Conservation (phyloP, 441 rosid species). For the Corymbia calophylla region DNA sequence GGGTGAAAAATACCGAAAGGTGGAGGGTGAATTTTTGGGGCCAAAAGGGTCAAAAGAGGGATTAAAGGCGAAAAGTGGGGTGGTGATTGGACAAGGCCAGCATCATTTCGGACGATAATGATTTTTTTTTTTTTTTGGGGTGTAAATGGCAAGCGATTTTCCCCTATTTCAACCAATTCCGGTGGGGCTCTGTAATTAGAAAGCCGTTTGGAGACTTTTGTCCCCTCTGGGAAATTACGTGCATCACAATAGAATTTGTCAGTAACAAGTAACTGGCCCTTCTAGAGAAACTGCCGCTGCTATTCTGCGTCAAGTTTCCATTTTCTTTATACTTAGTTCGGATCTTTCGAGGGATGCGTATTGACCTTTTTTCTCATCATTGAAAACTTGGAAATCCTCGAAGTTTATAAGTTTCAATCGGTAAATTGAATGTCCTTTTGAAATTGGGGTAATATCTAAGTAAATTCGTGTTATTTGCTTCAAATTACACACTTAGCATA, state of each 20-base stretch:
- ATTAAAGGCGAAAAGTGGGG: not conserved
- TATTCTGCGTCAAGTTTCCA: not conserved
- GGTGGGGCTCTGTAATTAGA: not conserved
- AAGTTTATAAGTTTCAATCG: not conserved
- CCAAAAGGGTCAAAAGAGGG: not conserved
- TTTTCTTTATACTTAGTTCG: not conserved
- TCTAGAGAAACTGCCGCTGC: not conserved
- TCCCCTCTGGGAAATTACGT: not conserved
- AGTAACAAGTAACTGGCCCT: not conserved
- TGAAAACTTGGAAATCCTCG: not conserved
- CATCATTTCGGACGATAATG: not conserved
- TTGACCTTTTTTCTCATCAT: not conserved
- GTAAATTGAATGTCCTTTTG: not conserved
- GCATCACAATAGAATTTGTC: not conserved
- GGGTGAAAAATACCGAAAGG: not conserved
- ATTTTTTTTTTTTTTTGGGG: not conserved
- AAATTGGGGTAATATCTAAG: not conserved
- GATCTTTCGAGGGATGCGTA: not conserved
- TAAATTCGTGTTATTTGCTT: not conserved
- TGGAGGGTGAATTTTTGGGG: not conserved
- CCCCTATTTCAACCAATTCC: not conserved
- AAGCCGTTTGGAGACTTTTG: not conserved
- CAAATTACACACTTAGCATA: not conserved
- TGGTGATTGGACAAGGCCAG: not conserved
- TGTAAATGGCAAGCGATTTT: not conserved